Conservation (phyloP, 805 yeast genomes). For the Metschnikowia kunwiensis region DNA sequence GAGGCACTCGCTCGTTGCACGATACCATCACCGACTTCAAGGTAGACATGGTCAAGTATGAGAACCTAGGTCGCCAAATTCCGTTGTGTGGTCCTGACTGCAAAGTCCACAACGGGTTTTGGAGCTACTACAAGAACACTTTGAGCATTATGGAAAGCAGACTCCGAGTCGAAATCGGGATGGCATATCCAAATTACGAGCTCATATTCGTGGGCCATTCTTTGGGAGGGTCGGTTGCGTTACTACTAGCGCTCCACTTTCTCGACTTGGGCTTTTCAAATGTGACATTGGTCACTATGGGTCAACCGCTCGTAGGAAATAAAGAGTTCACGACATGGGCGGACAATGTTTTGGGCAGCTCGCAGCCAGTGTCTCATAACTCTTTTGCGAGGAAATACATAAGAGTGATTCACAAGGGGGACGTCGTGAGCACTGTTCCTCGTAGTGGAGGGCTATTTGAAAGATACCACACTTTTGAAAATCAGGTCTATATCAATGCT, state of each 20-base stretch:
- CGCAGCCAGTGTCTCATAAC: slow-evolving; percentile 19
- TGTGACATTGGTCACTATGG: slow-evolving; percentile 38
- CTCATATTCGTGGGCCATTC: slow-evolving; percentile 28
- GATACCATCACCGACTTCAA: slow-evolving; percentile 41
- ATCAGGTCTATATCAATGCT: slow-evolving; percentile 37
- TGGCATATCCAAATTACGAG: slow-evolving; percentile 19
- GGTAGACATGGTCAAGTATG: slow-evolving; percentile 33
- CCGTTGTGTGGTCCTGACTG: slow-evolving; percentile 33
- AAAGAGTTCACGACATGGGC: slow-evolving; percentile 35
- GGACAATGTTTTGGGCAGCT: slow-evolving; percentile 33
- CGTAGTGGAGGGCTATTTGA: slow-evolving; percentile 10
- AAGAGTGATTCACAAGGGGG: slow-evolving; percentile 28
- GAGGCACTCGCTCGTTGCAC: slow-evolving; percentile 43
- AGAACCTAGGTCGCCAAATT: slow-evolving; percentile 21
- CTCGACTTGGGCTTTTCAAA: slow-evolving; percentile 33
- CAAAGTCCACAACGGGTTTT: slow-evolving; percentile 36
- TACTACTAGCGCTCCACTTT: slow-evolving; percentile 35
- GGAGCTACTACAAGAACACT: slow-evolving; percentile 28
- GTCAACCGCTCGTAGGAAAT: slow-evolving; percentile 45
- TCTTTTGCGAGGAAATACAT: slow-evolving; percentile 19
- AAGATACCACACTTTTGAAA: slow-evolving; percentile 32
- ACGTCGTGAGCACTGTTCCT: slow-evolving; percentile 32
- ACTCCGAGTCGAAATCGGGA: slow-evolving; percentile 8
- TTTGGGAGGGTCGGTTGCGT: slow-evolving; percentile 42
- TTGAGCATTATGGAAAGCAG: slow-evolving; percentile 24